Evolutionary conservation across 179 eudicot species (phyloP), one percentile per base, ranked within the genome.

Genomic region (Silene vulgaris): DNA sequence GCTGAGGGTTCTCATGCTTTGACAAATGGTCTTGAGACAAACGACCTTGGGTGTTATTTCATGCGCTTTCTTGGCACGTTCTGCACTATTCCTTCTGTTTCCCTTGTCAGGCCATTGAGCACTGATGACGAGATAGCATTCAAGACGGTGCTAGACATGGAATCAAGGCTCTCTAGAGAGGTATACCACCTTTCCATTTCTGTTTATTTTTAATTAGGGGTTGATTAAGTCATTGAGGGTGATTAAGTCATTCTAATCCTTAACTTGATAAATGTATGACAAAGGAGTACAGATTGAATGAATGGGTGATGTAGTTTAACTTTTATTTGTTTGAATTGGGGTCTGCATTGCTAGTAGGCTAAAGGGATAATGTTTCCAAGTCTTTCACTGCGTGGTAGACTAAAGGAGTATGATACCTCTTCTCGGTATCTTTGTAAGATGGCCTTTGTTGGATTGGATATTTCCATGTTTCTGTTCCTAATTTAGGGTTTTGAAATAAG

Each of bases 41-140:
- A 88, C 81, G 95, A 92, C 83, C 89, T 95, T 80, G 95, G 96
- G 32, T 87, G 81, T 65, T 95, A 87, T 75, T 95, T 95, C 80
- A 92, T 90, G 96, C 84, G 88, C 52, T 90, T 95, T 82, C 85
- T 92, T 72, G 76, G 88, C 65, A 90, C 93, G 62, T 79, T 95
- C 59, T 84, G 87, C 87, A 90, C 87, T 69, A 95, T 95, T 82
- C 99, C 99, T 67, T 92, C 99, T 56, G 93, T 95, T 60, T 88
- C 97, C n/a, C 88, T 95, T 61, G 90, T 88, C 71, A 85, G 93
- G 74, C 60, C 89, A 62, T 80, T 95, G 88, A 87, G 81, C 80
- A 80, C 68, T 73, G 97, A 95, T 74, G 97, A 95, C 60, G 95
- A 92, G 52, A 85, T 84, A 78, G 91, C 93, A 61, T 89, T 92